Conservation (phyloP, 2,329 filamentous ascomycete genomes). For the Orbilia javanica region DNA sequence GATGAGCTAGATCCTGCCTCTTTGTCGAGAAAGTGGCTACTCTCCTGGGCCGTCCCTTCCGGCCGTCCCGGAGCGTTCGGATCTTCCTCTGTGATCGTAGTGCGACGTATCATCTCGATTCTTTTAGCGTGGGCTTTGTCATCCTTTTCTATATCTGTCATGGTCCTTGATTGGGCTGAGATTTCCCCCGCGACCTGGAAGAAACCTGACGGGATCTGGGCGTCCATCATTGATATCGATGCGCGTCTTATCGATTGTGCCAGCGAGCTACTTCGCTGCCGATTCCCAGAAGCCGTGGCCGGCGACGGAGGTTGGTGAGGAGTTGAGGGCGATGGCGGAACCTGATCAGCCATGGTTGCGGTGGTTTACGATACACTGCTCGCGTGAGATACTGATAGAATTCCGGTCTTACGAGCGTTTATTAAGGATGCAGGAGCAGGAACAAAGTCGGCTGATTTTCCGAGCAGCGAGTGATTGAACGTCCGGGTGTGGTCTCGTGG, state of each 20-base stretch:
- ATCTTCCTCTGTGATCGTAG: constrained; percentile 61
- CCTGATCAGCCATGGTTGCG: constrained; percentile 44
- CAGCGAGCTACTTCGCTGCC: constrained; percentile 49
- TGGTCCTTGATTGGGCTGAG: constrained; percentile 54
- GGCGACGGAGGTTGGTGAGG: constrained; percentile 11
- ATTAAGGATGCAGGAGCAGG: constrained; percentile 23
- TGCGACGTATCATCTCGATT: constrained; percentile 41
- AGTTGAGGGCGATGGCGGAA: constrained; percentile 28
- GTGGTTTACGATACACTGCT: constrained; percentile 22
- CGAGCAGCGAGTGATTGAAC: constrained; percentile 44
- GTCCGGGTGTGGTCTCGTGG: constrained; percentile 44
- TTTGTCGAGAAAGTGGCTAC: constrained; percentile 32
- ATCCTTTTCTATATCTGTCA: constrained; percentile 56
- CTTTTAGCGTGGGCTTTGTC: constrained; percentile 43
- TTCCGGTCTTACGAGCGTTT: constrained; percentile 35
- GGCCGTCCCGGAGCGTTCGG: constrained; percentile 60
- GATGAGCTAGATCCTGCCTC: constrained; percentile 33
- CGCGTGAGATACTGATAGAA: constrained; percentile 23
- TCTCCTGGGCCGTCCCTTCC: constrained; percentile 62
- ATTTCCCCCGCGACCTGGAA: constrained; percentile 59
- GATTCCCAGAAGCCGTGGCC: constrained; percentile 17
- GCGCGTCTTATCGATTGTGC: constrained; percentile 48
- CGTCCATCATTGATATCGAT: constrained; percentile 52
- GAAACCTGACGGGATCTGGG: constrained; percentile 44
- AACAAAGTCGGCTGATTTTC: constrained; percentile 43